A percentile compares a stretch with the other conserved stretches of the same genome.
Conservation (phyloP, 2,329 filamentous ascomycete genomes). For the Xylariaceae sp. region DNA sequence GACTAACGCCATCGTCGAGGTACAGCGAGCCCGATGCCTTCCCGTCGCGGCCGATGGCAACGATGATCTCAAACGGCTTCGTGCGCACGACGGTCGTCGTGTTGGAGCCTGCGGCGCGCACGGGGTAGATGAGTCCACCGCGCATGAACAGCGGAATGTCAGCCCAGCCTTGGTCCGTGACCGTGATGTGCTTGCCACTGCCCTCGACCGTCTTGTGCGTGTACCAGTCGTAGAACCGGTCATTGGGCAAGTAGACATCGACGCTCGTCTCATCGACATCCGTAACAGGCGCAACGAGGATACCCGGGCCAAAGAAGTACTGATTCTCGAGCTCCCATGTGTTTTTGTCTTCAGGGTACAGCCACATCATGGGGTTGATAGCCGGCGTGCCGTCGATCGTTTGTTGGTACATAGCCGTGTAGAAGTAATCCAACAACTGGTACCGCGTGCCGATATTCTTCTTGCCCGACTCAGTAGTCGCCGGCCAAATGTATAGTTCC, state of each 20-base stretch:
- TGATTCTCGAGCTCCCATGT: slow-evolving; percentile 42
- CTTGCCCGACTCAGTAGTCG: slow-evolving; percentile 56
- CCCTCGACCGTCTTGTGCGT: slow-evolving; percentile 44
- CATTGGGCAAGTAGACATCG: slow-evolving; percentile 44
- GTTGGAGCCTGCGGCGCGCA: slow-evolving; percentile 52
- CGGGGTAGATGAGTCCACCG: slow-evolving; percentile 61
- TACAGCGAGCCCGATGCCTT: slow-evolving; percentile 66
- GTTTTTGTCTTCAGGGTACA: slow-evolving; percentile 52
- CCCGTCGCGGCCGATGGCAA: slow-evolving; percentile 61
- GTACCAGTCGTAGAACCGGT: slow-evolving; percentile 49
- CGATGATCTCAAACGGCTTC: slow-evolving; percentile 65
- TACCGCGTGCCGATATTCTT: slow-evolving; percentile 68
- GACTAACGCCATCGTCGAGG: slow-evolving; percentile 70
- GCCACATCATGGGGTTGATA: slow-evolving; percentile 65
- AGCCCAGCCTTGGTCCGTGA: slow-evolving; percentile 38
- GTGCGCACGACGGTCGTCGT: slow-evolving; percentile 62
- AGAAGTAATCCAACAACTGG: slow-evolving; percentile 68
- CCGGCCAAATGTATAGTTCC: slow-evolving; percentile 68
- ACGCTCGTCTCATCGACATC: slow-evolving; percentile 42
- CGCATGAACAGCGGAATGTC: slow-evolving; percentile 65
- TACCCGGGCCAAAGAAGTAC: slow-evolving; percentile 43
- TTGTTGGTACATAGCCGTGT: slow-evolving; percentile 64
- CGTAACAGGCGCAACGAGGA: slow-evolving; percentile 45
- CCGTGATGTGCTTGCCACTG: slow-evolving; percentile 34
- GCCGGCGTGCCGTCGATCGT: slow-evolving; percentile 59